A percentile compares a stretch with the other conserved stretches of the same genome.
Evolutionary conservation across 345 rosid genomes (phyloP).

Genomic region (Moringa oleifera): DNA sequence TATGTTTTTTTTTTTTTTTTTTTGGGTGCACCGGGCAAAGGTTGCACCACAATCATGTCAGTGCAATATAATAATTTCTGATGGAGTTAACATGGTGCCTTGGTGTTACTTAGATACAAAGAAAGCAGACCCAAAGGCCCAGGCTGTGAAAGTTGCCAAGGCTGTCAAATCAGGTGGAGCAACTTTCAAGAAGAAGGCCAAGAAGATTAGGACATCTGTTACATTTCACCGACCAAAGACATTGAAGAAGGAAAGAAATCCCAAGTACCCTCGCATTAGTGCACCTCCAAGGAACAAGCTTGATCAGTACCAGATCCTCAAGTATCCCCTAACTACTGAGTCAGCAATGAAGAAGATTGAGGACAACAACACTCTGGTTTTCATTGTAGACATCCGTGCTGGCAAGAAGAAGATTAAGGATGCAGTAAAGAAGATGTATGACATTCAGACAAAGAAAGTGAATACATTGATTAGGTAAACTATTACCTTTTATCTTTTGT

Average conservation of each 20-base stretch:
- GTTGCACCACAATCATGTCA: no score
- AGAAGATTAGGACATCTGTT: constrained; percentile 68
- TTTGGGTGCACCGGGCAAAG: no score
- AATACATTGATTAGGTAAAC: constrained; percentile 68
- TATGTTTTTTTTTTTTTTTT: no score
- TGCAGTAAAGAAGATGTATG: constrained; percentile 79
- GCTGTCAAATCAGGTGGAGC: constrained; percentile 67
- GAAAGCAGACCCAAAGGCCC: constrained; percentile 61
- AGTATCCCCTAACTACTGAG: constrained; percentile 75
- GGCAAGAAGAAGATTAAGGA: constrained; percentile 77
- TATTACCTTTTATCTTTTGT: neutral
- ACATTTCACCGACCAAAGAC: constrained; percentile 75
- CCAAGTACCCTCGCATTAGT: constrained; percentile 69
- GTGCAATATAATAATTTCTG: no score
- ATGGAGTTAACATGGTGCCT: no score
- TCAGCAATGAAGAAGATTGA: constrained; percentile 85
- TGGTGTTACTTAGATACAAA: no score
- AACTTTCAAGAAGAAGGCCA: constrained; percentile 56
- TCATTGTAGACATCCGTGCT: constrained; percentile 77
- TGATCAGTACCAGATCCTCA: constrained; percentile 72
- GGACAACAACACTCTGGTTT: constrained; percentile 71
- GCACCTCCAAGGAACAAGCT: constrained; percentile 78
- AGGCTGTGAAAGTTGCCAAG: constrained; percentile 69
- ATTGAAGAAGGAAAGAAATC: constrained; percentile 60
- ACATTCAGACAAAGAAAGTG: constrained; percentile 72